These are phyloP conservation scores for Hyaloscypha hepaticicola DNA, from an alignment of 495 filamentous ascomycete species.

Conservation along the genomic window DNA sequence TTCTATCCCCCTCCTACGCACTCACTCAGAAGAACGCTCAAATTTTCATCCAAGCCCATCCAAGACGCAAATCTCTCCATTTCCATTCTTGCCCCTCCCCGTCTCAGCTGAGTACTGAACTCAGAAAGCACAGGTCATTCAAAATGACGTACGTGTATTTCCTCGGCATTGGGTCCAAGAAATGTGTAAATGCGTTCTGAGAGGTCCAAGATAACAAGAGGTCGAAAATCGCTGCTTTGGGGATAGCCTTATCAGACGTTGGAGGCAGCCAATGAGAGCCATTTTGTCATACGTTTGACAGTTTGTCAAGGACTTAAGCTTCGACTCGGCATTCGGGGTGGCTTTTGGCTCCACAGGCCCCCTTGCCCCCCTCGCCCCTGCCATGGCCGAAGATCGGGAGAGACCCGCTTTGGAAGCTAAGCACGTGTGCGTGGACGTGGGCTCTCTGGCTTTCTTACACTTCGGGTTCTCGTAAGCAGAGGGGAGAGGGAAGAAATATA, in stretches of 20 bases:
- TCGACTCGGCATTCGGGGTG: neutral
- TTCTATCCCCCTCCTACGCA: neutral
- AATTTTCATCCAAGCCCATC: neutral
- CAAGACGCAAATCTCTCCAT: neutral
- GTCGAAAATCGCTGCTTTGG: slow-evolving; percentile 5
- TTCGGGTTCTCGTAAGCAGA: no score
- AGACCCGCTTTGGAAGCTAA: neutral
- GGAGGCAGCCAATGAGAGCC: neutral
- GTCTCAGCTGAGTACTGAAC: neutral
- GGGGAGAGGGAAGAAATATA: neutral
- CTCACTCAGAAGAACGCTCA: neutral
- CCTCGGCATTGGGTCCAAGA: neutral
- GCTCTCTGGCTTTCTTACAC: no score
- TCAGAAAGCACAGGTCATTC: neutral
- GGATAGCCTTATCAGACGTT: slow-evolving; percentile 26
- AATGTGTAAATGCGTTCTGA: slow-evolving; percentile 1
- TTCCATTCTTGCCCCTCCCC: neutral
- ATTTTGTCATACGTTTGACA: neutral
- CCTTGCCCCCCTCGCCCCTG: neutral
- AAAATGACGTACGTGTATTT: slow-evolving; percentile 5
- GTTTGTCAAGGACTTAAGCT: slow-evolving; percentile 1
- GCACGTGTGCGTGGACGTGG: neutral
- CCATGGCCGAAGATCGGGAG: neutral
- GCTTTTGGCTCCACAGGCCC: neutral
- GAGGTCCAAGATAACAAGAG: slow-evolving; percentile 19